Evolutionary conservation across 106 monocot species (phyloP), one percentile per base, ranked within the genome.

Genomic region (Triglochin maritima): DNA sequence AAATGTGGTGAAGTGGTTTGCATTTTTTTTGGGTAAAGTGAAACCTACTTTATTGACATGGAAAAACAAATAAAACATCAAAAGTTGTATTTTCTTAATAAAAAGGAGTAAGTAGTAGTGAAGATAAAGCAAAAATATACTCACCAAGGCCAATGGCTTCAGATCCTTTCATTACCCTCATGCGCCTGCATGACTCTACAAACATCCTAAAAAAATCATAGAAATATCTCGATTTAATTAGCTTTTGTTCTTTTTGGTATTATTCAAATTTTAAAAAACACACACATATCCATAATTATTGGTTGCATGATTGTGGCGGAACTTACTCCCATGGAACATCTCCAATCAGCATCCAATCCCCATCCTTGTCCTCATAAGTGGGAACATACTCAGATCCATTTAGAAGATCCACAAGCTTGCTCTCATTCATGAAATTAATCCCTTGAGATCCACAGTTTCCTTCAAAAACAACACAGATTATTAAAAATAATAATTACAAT

Each of bases 271-370:
- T 29, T 29, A 0, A 0, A 0, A 29, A 29, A 29, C 29, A 29
- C 0, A 29, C 0, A 29, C 29, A 29, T 29, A 29, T 29, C 29
- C 29, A 29, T 29, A 29, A 29, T 29, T 29, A 29, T 29, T 29
- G 29, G 29, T 29, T 29, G 1, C 29, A 29, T 29, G 1, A 44
- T 63, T 44, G 29, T 14, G 8, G 8, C 0, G 52, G 13, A 8
- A 69, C 92, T 75, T 86, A 93, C 93, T 88, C 81, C 92, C 92
- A 93, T 17, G 93, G 93, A 50, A 93, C 93, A 79, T 93, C 93
- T 0, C 93, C 93, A 44, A 89, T 86, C 6, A 93, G 89, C 93
- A 93, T 93, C 93, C 85, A 93, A 64, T 93, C 93, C 7, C 89
- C 93, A 75, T 93, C 93, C 67, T 86, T 93, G 69, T 93, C 93